phyloP scores from a whole-genome alignment of 106 monocot genomes.

The Iris macrosiphon region DNA sequence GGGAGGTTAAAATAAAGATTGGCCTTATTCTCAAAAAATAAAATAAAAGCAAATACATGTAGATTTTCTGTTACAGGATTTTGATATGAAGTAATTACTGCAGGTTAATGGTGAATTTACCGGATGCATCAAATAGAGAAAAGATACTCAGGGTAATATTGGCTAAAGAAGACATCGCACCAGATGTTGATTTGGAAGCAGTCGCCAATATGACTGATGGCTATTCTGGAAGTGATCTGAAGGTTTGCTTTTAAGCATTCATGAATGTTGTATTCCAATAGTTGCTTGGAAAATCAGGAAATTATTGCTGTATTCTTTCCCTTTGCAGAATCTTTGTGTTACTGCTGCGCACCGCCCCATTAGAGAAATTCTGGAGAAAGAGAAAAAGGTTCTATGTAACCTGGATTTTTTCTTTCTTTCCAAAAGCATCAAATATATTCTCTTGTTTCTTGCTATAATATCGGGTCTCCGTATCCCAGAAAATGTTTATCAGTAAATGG shows the following conservation, averaged over 20 bases:
- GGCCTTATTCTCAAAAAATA: no score
- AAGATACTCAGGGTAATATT: slow-evolving; percentile 86
- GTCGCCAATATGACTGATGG: slow-evolving; percentile 94
- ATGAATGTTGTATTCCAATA: background rate
- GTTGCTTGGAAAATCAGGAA: background rate
- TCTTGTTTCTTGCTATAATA: no score
- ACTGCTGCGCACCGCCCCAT: slow-evolving; percentile 78
- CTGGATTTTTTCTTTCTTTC: no score
- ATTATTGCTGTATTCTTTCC: background rate
- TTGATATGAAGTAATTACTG: slow-evolving; percentile 4
- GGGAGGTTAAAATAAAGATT: no score
- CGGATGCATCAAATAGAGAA: slow-evolving; percentile 62
- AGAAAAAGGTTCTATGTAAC: slow-evolving; percentile 93
- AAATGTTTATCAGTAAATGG: no score
- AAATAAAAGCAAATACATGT: no score
- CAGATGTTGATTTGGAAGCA: slow-evolving; percentile 56
- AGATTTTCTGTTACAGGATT: background rate
- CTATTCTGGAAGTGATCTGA: slow-evolving; percentile 93
- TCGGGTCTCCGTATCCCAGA: no score
- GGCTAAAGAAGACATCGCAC: slow-evolving; percentile 67
- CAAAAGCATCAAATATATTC: no score
- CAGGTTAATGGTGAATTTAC: slow-evolving; percentile 84
- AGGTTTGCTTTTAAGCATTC: slow-evolving; percentile 34
- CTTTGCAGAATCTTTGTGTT: slow-evolving; percentile 75
- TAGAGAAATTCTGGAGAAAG: slow-evolving; percentile 75